Base-by-base conservation (phyloP, 2,329 filamentous ascomycete species). In the Hymenoscyphus salicellus region DNA sequence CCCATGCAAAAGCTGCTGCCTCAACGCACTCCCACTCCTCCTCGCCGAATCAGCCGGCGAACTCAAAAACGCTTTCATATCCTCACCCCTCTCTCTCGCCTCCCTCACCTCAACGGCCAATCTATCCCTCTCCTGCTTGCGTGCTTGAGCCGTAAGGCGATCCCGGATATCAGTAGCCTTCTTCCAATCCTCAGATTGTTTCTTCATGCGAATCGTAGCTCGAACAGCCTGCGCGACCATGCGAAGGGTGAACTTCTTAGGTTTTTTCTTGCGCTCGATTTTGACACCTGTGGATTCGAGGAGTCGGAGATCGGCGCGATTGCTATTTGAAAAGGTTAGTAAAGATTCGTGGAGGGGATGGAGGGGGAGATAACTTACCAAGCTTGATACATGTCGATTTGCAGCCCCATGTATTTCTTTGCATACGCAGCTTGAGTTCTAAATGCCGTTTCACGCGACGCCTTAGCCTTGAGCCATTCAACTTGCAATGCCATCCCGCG, bases 401-500 rank as follows among this genome's bases (percentile, higher is more conserved):
- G 88, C 76, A 92, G 82, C 72, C 88, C 78, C 78, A 97, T 86
- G 77, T 92, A 93, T 70, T 85, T 87, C 83, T 99, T 99, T 68
- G 92, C 92, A 79, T 89, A 96, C 8, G 90, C 91, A 36, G 94
- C 85, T 72, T 93, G 91, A 68, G 85, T 84, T 52, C 95, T 85
- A 78, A 98, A 89, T 60, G 85, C 86, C 71, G 91, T 87, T 78
- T 97, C 94, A 36, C 95, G 86, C 75, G 86, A 84, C 79, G 90
- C 91, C 61, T 89, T 87, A 1, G 92, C 91, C 72, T 93, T 87
- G 76, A 98, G 86, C 87, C 91, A 98, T 73, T 93, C 86, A 75
- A 98, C 94, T 78, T 98, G 93, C 79, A 95, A 90, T 61, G 87
- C 86, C 74, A 98, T 83, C 20, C 94, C 94, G 70, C 88, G 86